Conservation (phyloP, 805 yeast genomes). For the Teunomyces atbi region DNA sequence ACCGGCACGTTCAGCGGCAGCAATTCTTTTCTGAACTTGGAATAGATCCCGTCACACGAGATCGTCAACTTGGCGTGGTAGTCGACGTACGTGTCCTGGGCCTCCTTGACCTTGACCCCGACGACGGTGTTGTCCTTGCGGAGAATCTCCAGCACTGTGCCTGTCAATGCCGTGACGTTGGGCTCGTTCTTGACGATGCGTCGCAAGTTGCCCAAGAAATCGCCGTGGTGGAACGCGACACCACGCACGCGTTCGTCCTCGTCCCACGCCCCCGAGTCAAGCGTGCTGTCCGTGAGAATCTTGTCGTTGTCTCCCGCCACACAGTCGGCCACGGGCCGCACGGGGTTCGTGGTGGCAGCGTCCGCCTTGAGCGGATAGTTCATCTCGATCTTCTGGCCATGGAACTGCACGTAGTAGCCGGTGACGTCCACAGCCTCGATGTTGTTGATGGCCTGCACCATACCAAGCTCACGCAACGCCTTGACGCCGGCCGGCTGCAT, state of each 20-base stretch:
- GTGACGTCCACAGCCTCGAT: conserved; percentile 74
- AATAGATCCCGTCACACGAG: conserved; percentile 91
- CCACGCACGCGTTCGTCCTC: conserved; percentile 61
- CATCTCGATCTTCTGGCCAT: conserved; percentile 55
- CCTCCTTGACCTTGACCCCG: conserved; percentile 68
- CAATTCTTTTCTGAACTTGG: conserved; percentile 81
- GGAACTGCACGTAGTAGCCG: conserved; percentile 79
- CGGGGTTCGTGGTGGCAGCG: conserved; percentile 40
- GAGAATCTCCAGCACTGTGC: conserved; percentile 71
- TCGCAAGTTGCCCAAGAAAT: conserved; percentile 76
- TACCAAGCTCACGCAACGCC: conserved; percentile 78
- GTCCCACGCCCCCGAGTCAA: conserved; percentile 55
- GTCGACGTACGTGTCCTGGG: conserved; percentile 11
- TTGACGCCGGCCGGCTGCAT: conserved; percentile 96
- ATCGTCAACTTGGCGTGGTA: conserved; percentile 66
- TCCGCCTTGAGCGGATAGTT: conserved; percentile 66
- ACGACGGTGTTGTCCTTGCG: conserved; percentile 53
- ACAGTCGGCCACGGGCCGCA: conserved; percentile 53
- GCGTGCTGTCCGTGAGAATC: conserved; percentile 44
- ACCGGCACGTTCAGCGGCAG: conserved; percentile 59
- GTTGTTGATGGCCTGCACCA: conserved; percentile 69
- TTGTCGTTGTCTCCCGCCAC: conserved; percentile 61
- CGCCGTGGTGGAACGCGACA: conserved; percentile 91
- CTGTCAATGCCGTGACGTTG: conserved; percentile 78
- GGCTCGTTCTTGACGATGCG: conserved; percentile 62